These are phyloP conservation scores for Grigorovia yakushimaensis DNA, from an alignment of 805 yeast genomes.

Conservation along the genomic window DNA sequence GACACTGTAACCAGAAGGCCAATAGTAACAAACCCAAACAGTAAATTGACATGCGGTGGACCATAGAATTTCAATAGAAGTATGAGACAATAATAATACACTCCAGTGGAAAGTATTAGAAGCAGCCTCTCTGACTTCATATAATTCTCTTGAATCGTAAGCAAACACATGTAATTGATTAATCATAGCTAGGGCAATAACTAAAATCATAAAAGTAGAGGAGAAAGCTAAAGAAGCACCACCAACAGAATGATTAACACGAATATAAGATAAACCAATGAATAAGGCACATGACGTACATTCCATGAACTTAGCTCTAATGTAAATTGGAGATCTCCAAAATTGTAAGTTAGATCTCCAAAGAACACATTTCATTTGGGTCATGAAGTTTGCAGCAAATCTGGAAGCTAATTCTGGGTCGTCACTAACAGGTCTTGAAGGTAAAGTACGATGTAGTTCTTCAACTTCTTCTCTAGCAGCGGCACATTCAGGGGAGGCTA, in stretches of 20 bases:
- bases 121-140: constrained; percentile 66
- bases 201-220: constrained; percentile 46
- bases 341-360: constrained; percentile 48
- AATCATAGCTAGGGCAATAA: constrained; percentile 42
- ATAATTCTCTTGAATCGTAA: constrained; percentile 49
- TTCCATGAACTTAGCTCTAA: constrained; percentile 47
- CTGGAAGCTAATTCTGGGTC: constrained; percentile 31
- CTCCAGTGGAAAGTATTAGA: constrained; percentile 63
- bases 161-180: constrained; percentile 58
- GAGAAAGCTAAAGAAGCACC: constrained; percentile 60
- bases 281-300: constrained; percentile 45
- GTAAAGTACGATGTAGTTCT: constrained; percentile 40
- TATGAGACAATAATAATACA: constrained; percentile 40
- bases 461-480: constrained; percentile 45
- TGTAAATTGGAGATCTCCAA: constrained; percentile 55
- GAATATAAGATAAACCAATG: constrained; percentile 60
- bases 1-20: constrained; percentile 37
- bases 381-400: constrained; percentile 37
- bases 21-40: constrained; percentile 38
- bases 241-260: constrained; percentile 48
- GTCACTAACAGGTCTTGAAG: constrained; percentile 24
- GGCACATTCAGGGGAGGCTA: constrained; percentile 38
- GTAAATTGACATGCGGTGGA: constrained; percentile 35
- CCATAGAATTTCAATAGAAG: constrained; percentile 39
- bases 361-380: constrained; percentile 38